phyloP scores from a whole-genome alignment of 495 filamentous ascomycete genomes.

The Staphylotrichum longicolle region DNA sequence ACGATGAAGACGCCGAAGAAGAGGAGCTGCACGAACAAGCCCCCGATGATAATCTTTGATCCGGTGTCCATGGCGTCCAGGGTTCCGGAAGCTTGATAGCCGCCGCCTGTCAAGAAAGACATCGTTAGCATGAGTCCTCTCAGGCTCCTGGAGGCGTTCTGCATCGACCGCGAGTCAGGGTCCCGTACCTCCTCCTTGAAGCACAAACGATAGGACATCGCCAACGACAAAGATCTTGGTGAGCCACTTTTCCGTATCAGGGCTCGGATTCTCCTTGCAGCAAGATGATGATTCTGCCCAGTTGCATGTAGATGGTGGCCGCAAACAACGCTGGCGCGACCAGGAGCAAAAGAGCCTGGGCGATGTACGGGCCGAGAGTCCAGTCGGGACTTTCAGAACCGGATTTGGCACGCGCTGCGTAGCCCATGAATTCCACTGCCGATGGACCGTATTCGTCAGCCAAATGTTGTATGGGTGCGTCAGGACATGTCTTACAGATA shows the following conservation, averaged over 20 bases:
- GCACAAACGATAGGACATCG: background rate
- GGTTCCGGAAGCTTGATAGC: too few species aligned
- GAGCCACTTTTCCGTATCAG: background rate
- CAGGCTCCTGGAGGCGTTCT: too few species aligned
- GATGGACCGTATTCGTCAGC: too few species aligned
- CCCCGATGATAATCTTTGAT: background rate
- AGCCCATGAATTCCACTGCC: background rate
- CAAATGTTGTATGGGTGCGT: too few species aligned
- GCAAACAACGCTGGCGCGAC: background rate
- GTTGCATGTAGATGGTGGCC: constrained; percentile 1
- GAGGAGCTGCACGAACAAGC: background rate
- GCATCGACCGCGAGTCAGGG: too few species aligned
- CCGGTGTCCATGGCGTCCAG: background rate
- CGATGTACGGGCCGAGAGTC: background rate
- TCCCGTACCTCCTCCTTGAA: background rate
- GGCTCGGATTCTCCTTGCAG: background rate
- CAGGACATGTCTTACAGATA: too few species aligned
- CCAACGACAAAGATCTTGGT: constrained; percentile 3
- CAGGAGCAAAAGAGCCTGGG: background rate
- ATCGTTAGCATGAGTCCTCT: background rate
- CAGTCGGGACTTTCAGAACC: background rate
- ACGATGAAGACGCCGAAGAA: constrained; percentile 1
- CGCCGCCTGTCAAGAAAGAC: too few species aligned
- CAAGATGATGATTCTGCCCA: background rate
- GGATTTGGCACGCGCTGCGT: background rate